Evolutionary conservation across 257 asterid species (phyloP).

Genomic region (Leonotis leonurus): DNA sequence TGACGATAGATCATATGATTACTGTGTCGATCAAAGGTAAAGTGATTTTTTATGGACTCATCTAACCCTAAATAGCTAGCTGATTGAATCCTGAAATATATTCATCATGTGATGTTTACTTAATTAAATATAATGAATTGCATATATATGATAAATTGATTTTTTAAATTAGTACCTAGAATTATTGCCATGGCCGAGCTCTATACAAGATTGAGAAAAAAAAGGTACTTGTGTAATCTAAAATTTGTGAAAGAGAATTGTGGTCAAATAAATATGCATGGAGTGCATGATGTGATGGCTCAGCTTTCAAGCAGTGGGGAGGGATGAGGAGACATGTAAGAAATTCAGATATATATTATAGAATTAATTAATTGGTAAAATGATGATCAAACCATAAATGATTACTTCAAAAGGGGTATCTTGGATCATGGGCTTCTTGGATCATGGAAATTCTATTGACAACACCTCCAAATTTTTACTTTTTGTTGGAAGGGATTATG

Average conservation of each 20-base stretch:
- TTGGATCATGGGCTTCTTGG: slow-evolving; percentile 89
- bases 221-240: not conserved
- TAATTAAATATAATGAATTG: too few species aligned
- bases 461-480: slow-evolving; percentile 10
- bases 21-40: too few species aligned
- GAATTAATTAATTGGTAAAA: not conserved
- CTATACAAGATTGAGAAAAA: too few species aligned
- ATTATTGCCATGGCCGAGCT: too few species aligned
- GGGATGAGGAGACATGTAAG: slow-evolving; percentile 5
- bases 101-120: too few species aligned
- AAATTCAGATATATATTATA: slow-evolving; percentile 14
- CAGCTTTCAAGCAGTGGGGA: not conserved
- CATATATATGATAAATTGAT: too few species aligned
- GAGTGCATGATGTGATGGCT: not conserved
- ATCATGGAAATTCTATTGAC: slow-evolving; percentile 42
- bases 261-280: not conserved
- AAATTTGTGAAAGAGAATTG: not conserved
- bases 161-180: too few species aligned
- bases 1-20: too few species aligned
- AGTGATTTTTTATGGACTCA: too few species aligned
- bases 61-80: too few species aligned
- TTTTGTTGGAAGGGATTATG: not conserved
- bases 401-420: slow-evolving; percentile 33
- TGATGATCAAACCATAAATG: slow-evolving; percentile 14
- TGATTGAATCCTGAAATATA: too few species aligned